phyloP scores from a whole-genome alignment of 257 asterid genomes.

The Solanum neorickii region DNA sequence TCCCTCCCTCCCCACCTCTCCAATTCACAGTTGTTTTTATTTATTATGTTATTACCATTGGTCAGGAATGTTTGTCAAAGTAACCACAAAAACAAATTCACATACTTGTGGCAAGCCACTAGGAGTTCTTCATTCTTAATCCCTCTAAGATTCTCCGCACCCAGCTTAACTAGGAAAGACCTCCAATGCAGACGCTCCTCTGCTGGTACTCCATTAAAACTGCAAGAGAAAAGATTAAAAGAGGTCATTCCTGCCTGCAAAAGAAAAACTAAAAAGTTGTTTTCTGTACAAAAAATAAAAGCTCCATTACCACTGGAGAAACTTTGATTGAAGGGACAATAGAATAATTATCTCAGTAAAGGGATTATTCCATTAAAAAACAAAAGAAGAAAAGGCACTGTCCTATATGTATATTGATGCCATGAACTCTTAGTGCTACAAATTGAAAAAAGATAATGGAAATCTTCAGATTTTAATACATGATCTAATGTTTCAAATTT shows the following conservation, averaged over 20 bases:
- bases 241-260: neutral
- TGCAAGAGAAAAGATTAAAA: constrained; percentile 8
- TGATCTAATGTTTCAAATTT: neutral
- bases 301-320: neutral
- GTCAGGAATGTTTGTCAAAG: neutral
- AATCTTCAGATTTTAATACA: neutral
- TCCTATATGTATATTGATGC: neutral
- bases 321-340: neutral
- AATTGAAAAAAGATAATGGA: neutral
- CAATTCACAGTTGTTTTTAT: neutral
- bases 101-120: constrained; percentile 70
- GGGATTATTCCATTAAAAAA: neutral
- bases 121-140: constrained; percentile 91
- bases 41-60: neutral
- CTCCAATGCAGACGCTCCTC: constrained; percentile 98
- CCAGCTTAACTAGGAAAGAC: constrained; percentile 81
- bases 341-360: neutral
- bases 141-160: constrained; percentile 88
- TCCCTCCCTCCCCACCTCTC: neutral
- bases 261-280: neutral
- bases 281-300: neutral
- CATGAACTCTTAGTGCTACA: neutral
- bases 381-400: neutral
- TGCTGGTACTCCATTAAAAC: constrained; percentile 95
- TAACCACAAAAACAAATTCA: neutral